A percentile compares a stretch with the other conserved stretches of the same genome.
These are phyloP conservation scores for Stagonosporopsis chrysanthemi DNA, from an alignment of 2,329 filamentous ascomycete species.

Conservation along the genomic window DNA sequence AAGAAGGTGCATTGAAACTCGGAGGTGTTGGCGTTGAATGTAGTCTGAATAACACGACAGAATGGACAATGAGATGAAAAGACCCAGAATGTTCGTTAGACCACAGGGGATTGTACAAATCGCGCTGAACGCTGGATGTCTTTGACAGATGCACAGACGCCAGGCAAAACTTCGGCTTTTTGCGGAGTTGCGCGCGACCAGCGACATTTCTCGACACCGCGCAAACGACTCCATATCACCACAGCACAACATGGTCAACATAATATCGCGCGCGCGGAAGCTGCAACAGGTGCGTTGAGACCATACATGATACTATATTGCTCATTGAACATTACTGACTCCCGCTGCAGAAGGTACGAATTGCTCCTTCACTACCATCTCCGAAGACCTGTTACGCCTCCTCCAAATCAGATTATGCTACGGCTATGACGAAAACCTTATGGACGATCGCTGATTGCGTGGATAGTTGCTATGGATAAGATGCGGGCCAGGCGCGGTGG, in stretches of 20 bases:
- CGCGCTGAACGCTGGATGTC: not conserved
- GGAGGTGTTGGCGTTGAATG: not conserved
- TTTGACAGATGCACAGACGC: conserved; percentile 2
- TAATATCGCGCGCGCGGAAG: conserved; percentile 75
- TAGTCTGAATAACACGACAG: conserved; percentile 6
- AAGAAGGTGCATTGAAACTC: not conserved
- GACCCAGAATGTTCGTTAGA: not conserved
- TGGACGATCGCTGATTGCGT: not conserved
- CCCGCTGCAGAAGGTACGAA: conserved; percentile 42
- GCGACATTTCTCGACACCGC: conserved; percentile 16
- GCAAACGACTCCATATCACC: not conserved
- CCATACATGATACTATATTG: not conserved
- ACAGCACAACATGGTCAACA: conserved; percentile 57
- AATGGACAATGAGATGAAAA: not conserved
- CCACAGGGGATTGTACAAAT: not conserved
- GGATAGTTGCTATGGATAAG: conserved; percentile 75
- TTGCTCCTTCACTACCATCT: conserved; percentile 21
- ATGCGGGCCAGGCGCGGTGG: conserved; percentile 81
- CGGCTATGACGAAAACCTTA: not conserved
- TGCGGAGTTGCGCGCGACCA: conserved; percentile 9
- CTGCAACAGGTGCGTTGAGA: conserved; percentile 69
- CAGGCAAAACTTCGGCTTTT: conserved; percentile 12
- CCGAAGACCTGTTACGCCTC: conserved; percentile 19
- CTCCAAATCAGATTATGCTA: not conserved
- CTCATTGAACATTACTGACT: conserved; percentile 30